Evolutionary conservation across 306 rosid genomes (phyloP).

Genomic region (Trichosanthes truncata): DNA sequence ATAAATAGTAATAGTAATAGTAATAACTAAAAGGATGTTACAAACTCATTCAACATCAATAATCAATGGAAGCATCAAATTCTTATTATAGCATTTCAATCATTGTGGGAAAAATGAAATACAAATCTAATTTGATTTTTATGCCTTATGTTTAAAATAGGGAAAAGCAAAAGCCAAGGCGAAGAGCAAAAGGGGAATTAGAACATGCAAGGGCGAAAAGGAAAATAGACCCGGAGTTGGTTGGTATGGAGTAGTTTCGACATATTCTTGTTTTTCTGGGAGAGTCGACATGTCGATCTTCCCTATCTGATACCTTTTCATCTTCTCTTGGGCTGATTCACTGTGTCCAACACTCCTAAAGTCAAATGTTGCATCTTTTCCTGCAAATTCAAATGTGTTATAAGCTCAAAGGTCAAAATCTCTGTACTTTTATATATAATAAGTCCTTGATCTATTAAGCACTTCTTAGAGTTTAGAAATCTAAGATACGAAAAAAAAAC

Average conservation of each 20-base stretch:
- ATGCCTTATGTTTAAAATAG: neutral
- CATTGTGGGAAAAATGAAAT: neutral
- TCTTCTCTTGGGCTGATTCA: slow-evolving; percentile 41
- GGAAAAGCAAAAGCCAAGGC: slow-evolving; percentile 3
- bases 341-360: slow-evolving; percentile 79
- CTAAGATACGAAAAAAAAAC: no score
- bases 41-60: neutral
- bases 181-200: slow-evolving; percentile 37
- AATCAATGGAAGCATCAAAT: neutral
- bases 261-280: slow-evolving; percentile 22
- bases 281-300: slow-evolving; percentile 41
- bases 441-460: no score
- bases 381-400: slow-evolving; percentile 20
- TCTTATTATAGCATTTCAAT: neutral
- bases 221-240: slow-evolving; percentile 21
- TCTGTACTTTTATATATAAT: no score
- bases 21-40: no score
- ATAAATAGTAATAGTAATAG: no score
- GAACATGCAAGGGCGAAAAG: slow-evolving; percentile 37
- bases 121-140: neutral
- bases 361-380: slow-evolving; percentile 71
- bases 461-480: no score
- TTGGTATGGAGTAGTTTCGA: slow-evolving; percentile 12
- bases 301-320: slow-evolving; percentile 51
- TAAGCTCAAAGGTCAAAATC: no score